Percentiles rank a stretch among this genome's conserved stretches.
Evolutionary conservation across 805 yeast genomes (phyloP).

Genomic region (Candida ascalaphidarum): DNA sequence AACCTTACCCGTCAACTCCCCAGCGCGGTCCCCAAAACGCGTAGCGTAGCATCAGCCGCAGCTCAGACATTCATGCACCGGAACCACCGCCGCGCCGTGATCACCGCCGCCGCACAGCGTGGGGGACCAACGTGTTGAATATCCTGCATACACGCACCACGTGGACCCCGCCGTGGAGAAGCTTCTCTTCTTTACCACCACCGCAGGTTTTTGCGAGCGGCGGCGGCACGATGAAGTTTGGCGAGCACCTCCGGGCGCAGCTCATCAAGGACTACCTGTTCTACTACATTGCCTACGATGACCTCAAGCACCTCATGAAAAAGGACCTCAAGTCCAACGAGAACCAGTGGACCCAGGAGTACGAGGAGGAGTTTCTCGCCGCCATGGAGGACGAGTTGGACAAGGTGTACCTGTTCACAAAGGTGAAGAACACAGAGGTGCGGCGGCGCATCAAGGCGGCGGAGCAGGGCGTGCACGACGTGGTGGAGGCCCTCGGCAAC

Average conservation of each 20-base stretch:
- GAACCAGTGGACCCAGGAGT: slow-evolving; percentile 60
- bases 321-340: slow-evolving; percentile 53
- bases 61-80: too few relatives aligned
- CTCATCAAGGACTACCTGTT: slow-evolving; percentile 84
- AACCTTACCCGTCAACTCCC: too few relatives aligned
- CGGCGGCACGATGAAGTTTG: slow-evolving; percentile 81
- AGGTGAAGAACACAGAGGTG: slow-evolving; percentile 80
- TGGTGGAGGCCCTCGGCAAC: slow-evolving; percentile 41
- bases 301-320: slow-evolving; percentile 73
- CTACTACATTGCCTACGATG: slow-evolving; percentile 89
- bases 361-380: slow-evolving; percentile 76
- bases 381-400: slow-evolving; percentile 77
- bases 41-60: too few relatives aligned
- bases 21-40: too few relatives aligned
- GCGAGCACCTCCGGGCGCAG: slow-evolving; percentile 84
- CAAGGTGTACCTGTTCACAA: slow-evolving; percentile 87
- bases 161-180: too few relatives aligned
- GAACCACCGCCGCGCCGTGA: too few relatives aligned
- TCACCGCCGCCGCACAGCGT: too few relatives aligned
- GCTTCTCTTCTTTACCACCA: too few relatives aligned
- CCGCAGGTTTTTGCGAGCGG: too few relatives aligned
- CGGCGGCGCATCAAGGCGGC: slow-evolving; percentile 76
- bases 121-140: too few relatives aligned
- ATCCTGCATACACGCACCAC: too few relatives aligned
- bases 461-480: slow-evolving; percentile 62